Evolutionary conservation across 805 yeast genomes (phyloP).

Genomic region (Candida jianshihensis): DNA sequence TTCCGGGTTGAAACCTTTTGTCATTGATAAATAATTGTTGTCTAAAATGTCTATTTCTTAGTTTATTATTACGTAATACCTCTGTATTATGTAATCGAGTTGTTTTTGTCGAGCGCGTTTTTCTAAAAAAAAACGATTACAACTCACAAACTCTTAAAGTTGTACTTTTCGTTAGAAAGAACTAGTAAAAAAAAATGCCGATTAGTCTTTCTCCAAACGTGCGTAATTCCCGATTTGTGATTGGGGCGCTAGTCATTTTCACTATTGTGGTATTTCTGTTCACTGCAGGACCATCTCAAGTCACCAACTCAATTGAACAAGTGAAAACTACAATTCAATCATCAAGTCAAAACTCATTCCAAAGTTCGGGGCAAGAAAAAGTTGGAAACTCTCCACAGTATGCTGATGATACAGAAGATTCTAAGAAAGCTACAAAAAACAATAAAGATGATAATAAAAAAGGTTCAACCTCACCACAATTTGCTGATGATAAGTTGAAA

Average conservation of each 20-base stretch:
- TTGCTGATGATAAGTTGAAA: constrained; percentile 15
- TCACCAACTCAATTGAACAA: constrained; percentile 27
- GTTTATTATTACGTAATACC: no score
- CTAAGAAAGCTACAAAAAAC: constrained; percentile 3
- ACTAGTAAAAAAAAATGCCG: background rate
- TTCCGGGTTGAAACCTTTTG: no score
- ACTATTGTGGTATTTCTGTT: constrained; percentile 44
- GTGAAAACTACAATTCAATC: constrained; percentile 14
- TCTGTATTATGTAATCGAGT: no score
- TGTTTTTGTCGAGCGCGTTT: no score
- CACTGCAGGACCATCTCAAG: constrained; percentile 34
- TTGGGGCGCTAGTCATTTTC: constrained; percentile 45
- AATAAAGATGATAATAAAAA: background rate
- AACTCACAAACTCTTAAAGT: no score
- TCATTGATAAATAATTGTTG: no score
- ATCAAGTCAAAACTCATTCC: constrained; percentile 1
- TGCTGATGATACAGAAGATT: constrained; percentile 21
- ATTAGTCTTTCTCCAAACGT: constrained; percentile 21
- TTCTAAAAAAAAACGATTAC: no score
- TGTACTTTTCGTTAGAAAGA: background rate
- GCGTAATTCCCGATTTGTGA: constrained; percentile 45
- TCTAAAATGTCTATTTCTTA: constrained; percentile 4
- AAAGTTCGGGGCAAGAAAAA: constrained; percentile 8
- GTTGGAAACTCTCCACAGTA: constrained; percentile 19
- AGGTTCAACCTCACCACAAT: constrained; percentile 16